Base-by-base conservation (phyloP, 2,329 filamentous ascomycete species). In the Ophiostoma pallidulum region DNA sequence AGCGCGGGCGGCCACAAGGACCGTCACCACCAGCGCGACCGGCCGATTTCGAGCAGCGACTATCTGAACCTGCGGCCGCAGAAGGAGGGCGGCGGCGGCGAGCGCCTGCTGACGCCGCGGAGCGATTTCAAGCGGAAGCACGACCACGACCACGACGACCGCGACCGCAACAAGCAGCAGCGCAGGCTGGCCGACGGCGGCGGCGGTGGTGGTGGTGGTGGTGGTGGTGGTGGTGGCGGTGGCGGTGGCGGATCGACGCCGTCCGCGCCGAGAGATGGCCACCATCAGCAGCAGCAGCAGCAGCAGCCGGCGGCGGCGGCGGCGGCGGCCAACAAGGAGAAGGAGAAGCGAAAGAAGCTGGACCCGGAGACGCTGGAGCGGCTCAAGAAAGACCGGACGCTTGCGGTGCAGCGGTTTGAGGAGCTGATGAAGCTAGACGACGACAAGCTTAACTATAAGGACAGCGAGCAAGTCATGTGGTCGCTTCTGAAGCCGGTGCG, bases 121-220 rank as follows among this genome's bases (percentile, higher is more conserved):
- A 69, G 72, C 2, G 77, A 81, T 32, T 64, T 70, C 44, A 83
- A 82, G 64, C 72, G 79, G 43, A 82, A 82, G 60, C 75, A 81
- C 51, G 74, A 71, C 47, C 70, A 70, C 26, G 72, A 75, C 39
- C 62, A 71, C 32, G 68, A 73, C 39, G 74, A 77, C 14, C 70
- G 71, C 16, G 64, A 65, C 43, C 64, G 67, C 37, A 76, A 77
- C 47, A 45, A 50, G 44, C 71, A 77, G 48, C 48, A 50, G 44
- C 71, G 75, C 19, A 71, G 74, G 38, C 66, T 74, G 2, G 76
- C 80, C 44, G 64, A 66, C 22, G 56, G 60, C 43, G 59, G 60
- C 22, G 59, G 58, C 16, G 56, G 57, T 22, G 72, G 74, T 28
- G 66, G 18, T 37, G 8, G 8, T 8, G 13, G n/a, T 18, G 4